A percentile compares a stretch with the other conserved stretches of the same genome.
Conservation (phyloP, 75 land plant genomes). For the Ceratopteris richardii region DNA sequence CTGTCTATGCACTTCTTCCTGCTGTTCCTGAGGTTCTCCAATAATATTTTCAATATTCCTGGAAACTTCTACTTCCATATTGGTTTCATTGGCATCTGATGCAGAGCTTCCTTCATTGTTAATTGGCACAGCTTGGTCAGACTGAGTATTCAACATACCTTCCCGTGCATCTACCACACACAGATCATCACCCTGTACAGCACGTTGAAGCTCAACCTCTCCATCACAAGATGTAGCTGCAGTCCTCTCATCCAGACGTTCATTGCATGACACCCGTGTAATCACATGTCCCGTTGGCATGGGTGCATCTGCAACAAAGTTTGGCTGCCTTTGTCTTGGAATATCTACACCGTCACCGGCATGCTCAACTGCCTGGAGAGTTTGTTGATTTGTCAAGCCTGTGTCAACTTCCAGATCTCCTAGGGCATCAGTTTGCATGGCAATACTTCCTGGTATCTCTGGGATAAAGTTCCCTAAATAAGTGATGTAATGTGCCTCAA, state of each 20-base stretch:
- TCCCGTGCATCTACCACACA: no score
- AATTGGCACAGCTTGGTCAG: slow-evolving; percentile 7
- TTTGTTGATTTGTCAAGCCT: slow-evolving; percentile 19
- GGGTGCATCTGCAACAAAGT: no score
- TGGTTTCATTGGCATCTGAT: background rate
- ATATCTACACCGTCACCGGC: no score
- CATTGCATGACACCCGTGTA: background rate
- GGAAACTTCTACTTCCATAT: background rate
- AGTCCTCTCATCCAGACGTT: no score
- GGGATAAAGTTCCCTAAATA: slow-evolving; percentile 13
- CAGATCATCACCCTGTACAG: no score
- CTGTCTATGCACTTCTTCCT: background rate
- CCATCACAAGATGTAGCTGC: background rate
- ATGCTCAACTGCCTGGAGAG: background rate
- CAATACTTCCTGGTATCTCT: slow-evolving; percentile 4
- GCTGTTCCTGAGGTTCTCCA: background rate
- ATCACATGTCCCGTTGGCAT: no score
- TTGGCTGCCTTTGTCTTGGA: no score
- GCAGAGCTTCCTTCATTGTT: background rate
- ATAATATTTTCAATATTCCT: background rate
- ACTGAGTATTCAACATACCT: background rate
- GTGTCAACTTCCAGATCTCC: slow-evolving; percentile 19
- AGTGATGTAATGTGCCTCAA: slow-evolving; percentile 10
- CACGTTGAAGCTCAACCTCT: background rate
- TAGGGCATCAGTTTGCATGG: background rate